These are phyloP conservation scores for Hebeloma cylindrosporum DNA, from an alignment of 768 basidiomycete species.

Conservation along the genomic window DNA sequence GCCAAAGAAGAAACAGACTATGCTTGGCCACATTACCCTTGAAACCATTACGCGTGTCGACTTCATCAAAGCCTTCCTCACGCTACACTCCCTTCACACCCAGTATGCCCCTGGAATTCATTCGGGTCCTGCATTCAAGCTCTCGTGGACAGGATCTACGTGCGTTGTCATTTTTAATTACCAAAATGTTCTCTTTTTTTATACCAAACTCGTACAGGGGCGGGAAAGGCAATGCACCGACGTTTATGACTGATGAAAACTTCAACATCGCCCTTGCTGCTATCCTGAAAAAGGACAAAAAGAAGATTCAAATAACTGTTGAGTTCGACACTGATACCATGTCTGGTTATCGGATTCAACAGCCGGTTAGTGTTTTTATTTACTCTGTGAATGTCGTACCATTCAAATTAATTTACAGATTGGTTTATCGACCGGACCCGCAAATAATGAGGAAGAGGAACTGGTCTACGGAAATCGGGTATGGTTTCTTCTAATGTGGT, in stretches of 20 bases:
- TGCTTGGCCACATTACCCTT: slow-evolving; percentile 6
- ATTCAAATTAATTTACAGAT: background rate
- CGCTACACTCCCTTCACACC: slow-evolving; percentile 12
- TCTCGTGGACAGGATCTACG: slow-evolving; percentile 16
- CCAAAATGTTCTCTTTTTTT: background rate
- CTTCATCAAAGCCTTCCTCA: slow-evolving; percentile 15
- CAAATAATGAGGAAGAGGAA: slow-evolving; percentile 1
- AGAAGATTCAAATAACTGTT: slow-evolving; percentile 8
- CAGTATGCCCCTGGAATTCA: slow-evolving; percentile 18
- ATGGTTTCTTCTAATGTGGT: background rate
- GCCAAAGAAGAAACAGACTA: slow-evolving; percentile 13
- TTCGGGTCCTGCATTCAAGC: slow-evolving; percentile 22
- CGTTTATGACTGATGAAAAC: slow-evolving; percentile 8
- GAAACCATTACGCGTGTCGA: slow-evolving; percentile 5
- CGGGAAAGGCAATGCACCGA: slow-evolving; percentile 11
- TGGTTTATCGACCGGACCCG: background rate
- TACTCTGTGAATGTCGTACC: background rate
- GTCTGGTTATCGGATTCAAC: slow-evolving; percentile 20
- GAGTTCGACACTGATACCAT: slow-evolving; percentile 24
- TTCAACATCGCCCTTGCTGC: slow-evolving; percentile 12
- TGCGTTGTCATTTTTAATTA: background rate
- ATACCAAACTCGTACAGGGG: slow-evolving; percentile 1
- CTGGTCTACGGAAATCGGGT: slow-evolving; percentile 6
- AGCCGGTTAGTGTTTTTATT: slow-evolving; percentile 10
- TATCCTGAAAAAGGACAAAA: slow-evolving; percentile 17